Evolutionary conservation across 495 filamentous ascomycete genomes (phyloP), one percentile per base, ranked within the genome.

Genomic region (Tuber calosporum): DNA sequence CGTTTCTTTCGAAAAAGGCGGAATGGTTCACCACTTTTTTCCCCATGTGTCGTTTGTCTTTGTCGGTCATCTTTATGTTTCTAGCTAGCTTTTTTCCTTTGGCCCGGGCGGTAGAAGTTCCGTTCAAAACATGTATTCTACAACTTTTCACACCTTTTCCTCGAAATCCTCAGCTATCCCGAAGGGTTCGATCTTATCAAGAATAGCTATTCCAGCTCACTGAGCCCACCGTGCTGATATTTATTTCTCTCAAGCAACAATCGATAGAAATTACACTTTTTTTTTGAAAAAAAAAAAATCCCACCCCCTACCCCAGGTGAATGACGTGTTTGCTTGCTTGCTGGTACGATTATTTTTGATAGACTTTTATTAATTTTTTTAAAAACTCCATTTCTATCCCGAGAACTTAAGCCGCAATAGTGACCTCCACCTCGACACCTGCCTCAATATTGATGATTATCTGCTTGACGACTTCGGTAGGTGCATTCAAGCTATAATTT

Each of bases 361-460:
- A 34, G 19, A 34, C 11, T 62, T 53, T 53, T 34, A 34, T 62
- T 30, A 15, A 34, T 34, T 62, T 34, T 17, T 34, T 34, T 67
- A 20, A 26, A 38, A 77, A 15, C 34, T 40, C 42, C 48, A 22
- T 41, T 68, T 42, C 69, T 36, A 39, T 38, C 69, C 74, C 30
- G 39, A 45, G 42, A 74, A 48, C 83, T 88, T 93, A 99, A 84
- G 95, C 94, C 84, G 95, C 95, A 87, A 99, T 99, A 82, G 95
- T 99, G 80, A 99, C 95, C 89, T 99, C 95, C 82, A 99, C 95
- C 89, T 99, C 95, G 84, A 99, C 95, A 88, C 95, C 95, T 76
- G 95, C 95, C 90, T 99, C 95, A 85, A 99, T 98, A 88, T 99
- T 99, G 88, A 98, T 93, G 85, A 99, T 99, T 88, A 99, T 98